phyloP scores from a whole-genome alignment of 139 green algal genomes.

The Gonium pectorale region DNA sequence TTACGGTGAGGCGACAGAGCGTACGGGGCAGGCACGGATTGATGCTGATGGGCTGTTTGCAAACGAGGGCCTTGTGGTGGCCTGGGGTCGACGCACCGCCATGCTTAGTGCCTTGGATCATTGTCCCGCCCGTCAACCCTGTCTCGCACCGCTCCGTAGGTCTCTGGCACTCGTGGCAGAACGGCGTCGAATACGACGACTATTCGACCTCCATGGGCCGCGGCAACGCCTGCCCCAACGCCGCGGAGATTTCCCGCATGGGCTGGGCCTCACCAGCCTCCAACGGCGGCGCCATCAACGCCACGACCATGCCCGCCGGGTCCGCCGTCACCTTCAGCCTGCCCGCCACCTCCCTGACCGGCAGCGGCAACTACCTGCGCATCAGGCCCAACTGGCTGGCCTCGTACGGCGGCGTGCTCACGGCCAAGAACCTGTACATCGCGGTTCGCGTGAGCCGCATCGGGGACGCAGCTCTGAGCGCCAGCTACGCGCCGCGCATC shows the following conservation, averaged over 20 bases:
- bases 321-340: not conserved
- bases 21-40: not conserved
- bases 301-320: not conserved
- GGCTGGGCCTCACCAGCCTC: not conserved
- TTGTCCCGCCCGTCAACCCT: not conserved
- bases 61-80: not conserved
- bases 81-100: not conserved
- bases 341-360: conserved; percentile 29
- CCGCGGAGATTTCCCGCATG: conserved; percentile 12
- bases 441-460: not conserved
- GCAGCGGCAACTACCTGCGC: conserved; percentile 7
- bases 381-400: not conserved
- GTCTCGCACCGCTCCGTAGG: not conserved
- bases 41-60: not conserved
- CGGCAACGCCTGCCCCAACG: conserved; percentile 25
- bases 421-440: conserved; percentile 26
- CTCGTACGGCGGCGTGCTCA: not conserved
- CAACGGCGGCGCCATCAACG: not conserved
- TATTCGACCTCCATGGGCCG: conserved; percentile 22
- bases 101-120: not conserved
- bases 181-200: conserved; percentile 6
- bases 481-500: not conserved
- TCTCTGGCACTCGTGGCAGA: conserved; percentile 29
- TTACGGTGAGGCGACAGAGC: not conserved
- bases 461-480: not conserved